phyloP scores from a whole-genome alignment of 2,329 filamentous ascomycete genomes.

The Scorias spongiosa region DNA sequence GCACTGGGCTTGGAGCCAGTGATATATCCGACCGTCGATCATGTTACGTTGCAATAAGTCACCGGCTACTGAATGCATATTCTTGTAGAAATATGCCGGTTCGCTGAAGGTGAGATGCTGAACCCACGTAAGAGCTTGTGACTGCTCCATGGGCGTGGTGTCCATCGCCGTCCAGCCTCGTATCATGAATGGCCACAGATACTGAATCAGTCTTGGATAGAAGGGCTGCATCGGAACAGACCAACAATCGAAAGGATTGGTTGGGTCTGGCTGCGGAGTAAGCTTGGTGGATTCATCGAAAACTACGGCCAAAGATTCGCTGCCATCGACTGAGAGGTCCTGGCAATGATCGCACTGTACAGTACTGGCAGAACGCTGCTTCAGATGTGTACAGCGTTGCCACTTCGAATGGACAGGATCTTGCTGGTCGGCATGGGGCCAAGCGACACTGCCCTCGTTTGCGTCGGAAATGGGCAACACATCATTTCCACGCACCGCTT shows the following conservation, averaged over 20 bases:
- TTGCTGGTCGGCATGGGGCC: no score
- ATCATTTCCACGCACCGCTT: no score
- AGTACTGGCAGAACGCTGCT: no score
- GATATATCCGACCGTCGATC: slow-evolving; percentile 2
- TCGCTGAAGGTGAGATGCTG: slow-evolving; percentile 4
- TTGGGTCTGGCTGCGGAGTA: not conserved
- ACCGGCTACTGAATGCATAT: slow-evolving; percentile 5
- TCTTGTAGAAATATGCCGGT: slow-evolving; percentile 6
- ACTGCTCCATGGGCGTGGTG: not conserved
- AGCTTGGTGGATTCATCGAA: not conserved
- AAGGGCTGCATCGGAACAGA: not conserved
- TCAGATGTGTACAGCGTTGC: no score
- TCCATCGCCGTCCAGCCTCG: not conserved
- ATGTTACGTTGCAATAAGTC: slow-evolving; percentile 1
- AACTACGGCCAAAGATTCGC: no score
- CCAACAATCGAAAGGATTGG: not conserved
- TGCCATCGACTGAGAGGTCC: no score
- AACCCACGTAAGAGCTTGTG: slow-evolving; percentile 3
- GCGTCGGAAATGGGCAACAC: no score
- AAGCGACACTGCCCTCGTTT: no score
- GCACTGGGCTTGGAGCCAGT: slow-evolving; percentile 2
- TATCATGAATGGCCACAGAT: not conserved
- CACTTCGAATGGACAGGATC: no score
- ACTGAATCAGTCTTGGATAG: not conserved
- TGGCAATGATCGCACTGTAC: no score